Evolutionary conservation across 2,329 filamentous ascomycete genomes (phyloP).

Genomic region (Hypomyces perniciosus): DNA sequence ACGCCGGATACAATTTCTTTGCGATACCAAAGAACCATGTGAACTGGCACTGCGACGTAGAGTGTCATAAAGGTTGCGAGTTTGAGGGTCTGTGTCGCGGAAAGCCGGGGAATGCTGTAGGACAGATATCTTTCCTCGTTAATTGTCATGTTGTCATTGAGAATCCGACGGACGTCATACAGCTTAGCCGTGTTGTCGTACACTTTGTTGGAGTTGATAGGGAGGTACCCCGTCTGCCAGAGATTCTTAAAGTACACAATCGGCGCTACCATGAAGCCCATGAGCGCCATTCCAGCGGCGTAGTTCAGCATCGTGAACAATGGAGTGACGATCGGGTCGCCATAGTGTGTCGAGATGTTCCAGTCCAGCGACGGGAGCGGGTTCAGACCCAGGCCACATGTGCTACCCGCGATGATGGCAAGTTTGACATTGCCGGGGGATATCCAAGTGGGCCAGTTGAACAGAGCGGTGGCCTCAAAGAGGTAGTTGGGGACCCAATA

Average conservation of each 20-base stretch:
- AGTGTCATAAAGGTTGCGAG: slow-evolving; percentile 26
- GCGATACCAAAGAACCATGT: slow-evolving; percentile 27
- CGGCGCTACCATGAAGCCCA: slow-evolving; percentile 48
- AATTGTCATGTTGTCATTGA: slow-evolving; percentile 43
- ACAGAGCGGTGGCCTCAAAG: slow-evolving; percentile 39
- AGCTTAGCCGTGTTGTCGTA: slow-evolving; percentile 50
- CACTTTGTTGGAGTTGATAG: slow-evolving; percentile 46
- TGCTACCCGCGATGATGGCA: slow-evolving; percentile 28
- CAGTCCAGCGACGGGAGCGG: slow-evolving; percentile 35
- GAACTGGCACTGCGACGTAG: slow-evolving; percentile 24
- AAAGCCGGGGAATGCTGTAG: slow-evolving; percentile 50
- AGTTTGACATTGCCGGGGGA: slow-evolving; percentile 33
- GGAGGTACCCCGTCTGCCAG: slow-evolving; percentile 47
- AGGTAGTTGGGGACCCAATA: slow-evolving; percentile 48
- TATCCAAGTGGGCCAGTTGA: slow-evolving; percentile 49
- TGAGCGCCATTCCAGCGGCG: slow-evolving; percentile 35
- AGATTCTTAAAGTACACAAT: slow-evolving; percentile 40
- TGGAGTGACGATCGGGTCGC: slow-evolving; percentile 26
- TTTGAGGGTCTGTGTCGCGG: slow-evolving; percentile 31
- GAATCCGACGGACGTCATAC: slow-evolving; percentile 48
- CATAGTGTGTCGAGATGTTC: slow-evolving; percentile 27
- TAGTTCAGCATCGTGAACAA: slow-evolving; percentile 26
- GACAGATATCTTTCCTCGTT: slow-evolving; percentile 44
- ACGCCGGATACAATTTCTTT: slow-evolving; percentile 24
- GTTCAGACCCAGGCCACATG: slow-evolving; percentile 33